These are phyloP conservation scores for Alternaria arborescens DNA, from an alignment of 2,329 filamentous ascomycete species.

Conservation along the genomic window DNA sequence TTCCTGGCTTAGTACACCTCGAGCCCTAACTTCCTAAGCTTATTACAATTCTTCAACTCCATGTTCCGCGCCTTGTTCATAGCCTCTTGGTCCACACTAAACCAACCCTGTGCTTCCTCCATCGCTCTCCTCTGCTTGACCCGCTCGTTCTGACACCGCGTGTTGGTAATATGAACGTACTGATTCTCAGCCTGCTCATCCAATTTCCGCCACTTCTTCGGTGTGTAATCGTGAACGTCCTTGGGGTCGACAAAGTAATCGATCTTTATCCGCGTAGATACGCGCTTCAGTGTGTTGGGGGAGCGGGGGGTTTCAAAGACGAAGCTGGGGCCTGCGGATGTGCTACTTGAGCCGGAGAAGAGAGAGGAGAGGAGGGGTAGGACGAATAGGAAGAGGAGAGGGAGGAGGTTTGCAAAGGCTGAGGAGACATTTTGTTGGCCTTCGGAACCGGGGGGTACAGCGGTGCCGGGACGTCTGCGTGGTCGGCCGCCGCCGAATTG, in stretches of 20 bases:
- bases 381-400: conserved; percentile 84
- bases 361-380: conserved; percentile 82
- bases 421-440: conserved; percentile 59
- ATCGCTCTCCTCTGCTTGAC: conserved; percentile 70
- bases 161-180: conserved; percentile 72
- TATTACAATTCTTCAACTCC: conserved; percentile 67
- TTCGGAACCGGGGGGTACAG: conserved; percentile 64
- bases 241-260: conserved; percentile 85
- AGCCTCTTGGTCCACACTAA: conserved; percentile 81
- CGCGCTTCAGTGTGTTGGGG: conserved; percentile 78
- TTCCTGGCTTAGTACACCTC: conserved; percentile 10
- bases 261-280: conserved; percentile 74
- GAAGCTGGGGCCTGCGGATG: conserved; percentile 71
- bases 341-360: conserved; percentile 61
- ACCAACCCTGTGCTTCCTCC: conserved; percentile 86
- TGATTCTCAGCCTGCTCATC: conserved; percentile 80
- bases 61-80: conserved; percentile 73
- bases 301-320: conserved; percentile 75
- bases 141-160: conserved; percentile 78
- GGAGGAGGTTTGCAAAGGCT: conserved; percentile 77
- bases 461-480: conserved; percentile 71
- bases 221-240: conserved; percentile 75
- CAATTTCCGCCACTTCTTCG: conserved; percentile 74
- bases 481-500: conserved; percentile 88
- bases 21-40: conserved; percentile 59